Evolutionary conservation across 2,329 filamentous ascomycete species (phyloP).

Genomic region (Paecilomyces sp.): DNA sequence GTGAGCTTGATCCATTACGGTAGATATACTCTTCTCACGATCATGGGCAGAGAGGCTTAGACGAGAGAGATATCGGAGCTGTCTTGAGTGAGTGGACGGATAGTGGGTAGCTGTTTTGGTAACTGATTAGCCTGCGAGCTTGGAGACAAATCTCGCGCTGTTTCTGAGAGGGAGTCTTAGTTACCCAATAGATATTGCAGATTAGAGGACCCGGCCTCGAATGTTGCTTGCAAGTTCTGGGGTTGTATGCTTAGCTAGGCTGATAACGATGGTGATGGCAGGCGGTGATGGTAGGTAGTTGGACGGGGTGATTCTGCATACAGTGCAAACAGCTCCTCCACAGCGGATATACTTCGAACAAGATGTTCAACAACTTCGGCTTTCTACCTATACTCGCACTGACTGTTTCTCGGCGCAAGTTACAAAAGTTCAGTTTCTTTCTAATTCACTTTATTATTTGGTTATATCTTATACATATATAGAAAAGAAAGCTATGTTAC

Average conservation of each 20-base stretch:
- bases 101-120: neutral
- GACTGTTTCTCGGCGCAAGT: no score
- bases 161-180: neutral
- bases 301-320: neutral
- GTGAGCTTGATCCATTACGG: constrained; percentile 40
- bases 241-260: neutral
- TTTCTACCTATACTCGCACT: neutral
- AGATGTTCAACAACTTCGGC: no score
- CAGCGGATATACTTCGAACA: neutral
- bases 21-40: neutral
- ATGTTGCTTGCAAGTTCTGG: neutral
- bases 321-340: neutral
- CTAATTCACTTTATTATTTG: no score
- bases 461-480: no score
- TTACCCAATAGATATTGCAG: neutral
- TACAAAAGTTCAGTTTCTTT: no score
- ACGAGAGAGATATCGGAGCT: neutral
- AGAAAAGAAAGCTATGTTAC: no score
- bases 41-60: constrained; percentile 1
- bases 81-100: neutral
- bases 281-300: neutral
- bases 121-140: neutral
- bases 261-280: neutral
- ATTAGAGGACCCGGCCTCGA: neutral
- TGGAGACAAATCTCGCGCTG: neutral